Conservation (phyloP, 1,284 basidiomycete genomes). For the Trametes sp. region DNA sequence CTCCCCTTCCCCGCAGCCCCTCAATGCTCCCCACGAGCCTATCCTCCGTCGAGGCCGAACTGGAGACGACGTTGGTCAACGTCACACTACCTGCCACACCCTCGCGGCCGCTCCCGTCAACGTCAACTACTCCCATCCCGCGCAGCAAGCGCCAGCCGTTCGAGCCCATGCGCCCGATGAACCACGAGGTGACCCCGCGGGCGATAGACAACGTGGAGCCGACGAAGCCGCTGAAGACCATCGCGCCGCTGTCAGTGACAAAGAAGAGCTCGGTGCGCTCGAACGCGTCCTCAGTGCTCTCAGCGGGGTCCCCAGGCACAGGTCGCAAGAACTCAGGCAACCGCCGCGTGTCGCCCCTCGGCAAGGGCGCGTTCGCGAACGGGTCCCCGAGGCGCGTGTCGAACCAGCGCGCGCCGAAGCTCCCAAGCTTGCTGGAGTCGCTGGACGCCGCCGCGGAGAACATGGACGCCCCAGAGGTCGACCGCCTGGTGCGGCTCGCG, state of each 20-base stretch:
- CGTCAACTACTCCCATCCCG: conserved; percentile 59
- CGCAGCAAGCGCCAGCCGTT: conserved; percentile 74
- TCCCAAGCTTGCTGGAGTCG: conserved; percentile 24
- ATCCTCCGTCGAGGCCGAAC: conserved; percentile 53
- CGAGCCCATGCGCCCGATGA: conserved; percentile 49
- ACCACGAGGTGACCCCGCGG: conserved; percentile 58
- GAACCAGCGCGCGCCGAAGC: conserved; percentile 48
- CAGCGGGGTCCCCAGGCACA: conserved; percentile 49
- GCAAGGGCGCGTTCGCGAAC: conserved; percentile 32
- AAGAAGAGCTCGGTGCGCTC: conserved; percentile 73
- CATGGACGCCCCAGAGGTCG: conserved; percentile 38
- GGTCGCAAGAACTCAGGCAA: conserved; percentile 45
- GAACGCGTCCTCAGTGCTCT: conserved; percentile 29
- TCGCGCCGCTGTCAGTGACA: conserved; percentile 82
- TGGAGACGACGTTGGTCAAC: conserved; percentile 49
- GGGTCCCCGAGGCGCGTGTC: conserved; percentile 61
- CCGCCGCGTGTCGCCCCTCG: conserved; percentile 33
- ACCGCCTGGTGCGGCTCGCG: conserved; percentile 54
- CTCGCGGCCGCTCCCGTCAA: conserved; percentile 35
- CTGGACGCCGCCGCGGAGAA: conserved; percentile 40
- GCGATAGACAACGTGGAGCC: conserved; percentile 14
- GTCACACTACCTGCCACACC: conserved; percentile 38
- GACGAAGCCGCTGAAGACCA: conserved; percentile 23
- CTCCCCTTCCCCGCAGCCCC: conserved; percentile 57
- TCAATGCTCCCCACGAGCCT: conserved; percentile 33